Conservation (phyloP, 331 rosid species). For the Spiraea crenata region DNA sequence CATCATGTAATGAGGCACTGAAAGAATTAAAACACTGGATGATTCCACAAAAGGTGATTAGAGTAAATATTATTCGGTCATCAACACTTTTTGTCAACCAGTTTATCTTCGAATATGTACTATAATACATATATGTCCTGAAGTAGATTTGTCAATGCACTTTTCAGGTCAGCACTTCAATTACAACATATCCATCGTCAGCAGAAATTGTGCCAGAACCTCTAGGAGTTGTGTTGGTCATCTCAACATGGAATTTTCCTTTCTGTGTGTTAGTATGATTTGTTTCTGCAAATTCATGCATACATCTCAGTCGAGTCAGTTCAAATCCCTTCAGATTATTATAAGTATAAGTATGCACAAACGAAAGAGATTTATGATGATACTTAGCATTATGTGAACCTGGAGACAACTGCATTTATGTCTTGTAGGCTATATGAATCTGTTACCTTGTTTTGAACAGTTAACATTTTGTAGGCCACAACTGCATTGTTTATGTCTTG, state of each 20-base stretch:
- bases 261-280: constrained; percentile 47
- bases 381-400: no score
- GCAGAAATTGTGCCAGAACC: constrained; percentile 87
- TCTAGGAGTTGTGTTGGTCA: constrained; percentile 79
- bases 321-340: neutral
- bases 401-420: no score
- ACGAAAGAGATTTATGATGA: no score
- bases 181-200: constrained; percentile 68
- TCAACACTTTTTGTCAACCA: no score
- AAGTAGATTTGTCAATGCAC: neutral
- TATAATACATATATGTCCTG: neutral
- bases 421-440: no score
- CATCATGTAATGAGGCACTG: constrained; percentile 60
- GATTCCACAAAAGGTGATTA: constrained; percentile 61
- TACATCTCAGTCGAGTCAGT: neutral
- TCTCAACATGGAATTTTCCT: constrained; percentile 92
- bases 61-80: neutral
- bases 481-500: no score
- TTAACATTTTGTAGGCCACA: no score
- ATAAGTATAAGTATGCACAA: no score
- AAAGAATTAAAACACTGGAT: constrained; percentile 65
- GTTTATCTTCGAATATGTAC: neutral
- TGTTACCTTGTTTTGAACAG: no score
- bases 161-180: constrained; percentile 68
- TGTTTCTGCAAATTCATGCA: constrained; percentile 4